These are phyloP conservation scores for Pythium periplocum DNA, from an alignment of 352 stramenopile genomes.

Conservation along the genomic window DNA sequence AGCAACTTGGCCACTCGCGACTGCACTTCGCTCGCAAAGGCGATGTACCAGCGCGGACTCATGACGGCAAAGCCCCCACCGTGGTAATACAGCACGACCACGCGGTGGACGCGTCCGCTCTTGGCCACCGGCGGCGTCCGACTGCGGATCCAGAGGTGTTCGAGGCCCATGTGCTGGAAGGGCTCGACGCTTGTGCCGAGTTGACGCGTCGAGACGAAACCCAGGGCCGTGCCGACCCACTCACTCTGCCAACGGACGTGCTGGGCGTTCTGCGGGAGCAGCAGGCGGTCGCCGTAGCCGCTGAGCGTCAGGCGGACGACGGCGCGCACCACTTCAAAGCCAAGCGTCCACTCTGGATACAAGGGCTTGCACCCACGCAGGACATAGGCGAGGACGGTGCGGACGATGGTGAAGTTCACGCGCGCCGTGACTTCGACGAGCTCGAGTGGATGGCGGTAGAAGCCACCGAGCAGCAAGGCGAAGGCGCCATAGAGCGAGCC, in stretches of 20 bases:
- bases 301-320: not conserved
- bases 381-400: constrained; percentile 1
- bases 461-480: constrained; percentile 2
- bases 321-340: not conserved
- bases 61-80: constrained; percentile 40
- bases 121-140: constrained; percentile 3
- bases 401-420: not conserved
- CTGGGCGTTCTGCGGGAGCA: constrained; percentile 17
- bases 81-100: constrained; percentile 35
- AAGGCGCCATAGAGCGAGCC: not conserved
- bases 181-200: constrained; percentile 18
- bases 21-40: constrained; percentile 26
- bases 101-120: not conserved
- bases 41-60: constrained; percentile 35
- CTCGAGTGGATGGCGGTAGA: constrained; percentile 6
- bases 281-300: not conserved
- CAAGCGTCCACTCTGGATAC: constrained; percentile 5
- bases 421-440: constrained; percentile 1
- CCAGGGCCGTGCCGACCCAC: constrained; percentile 25
- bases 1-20: constrained; percentile 24
- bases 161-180: constrained; percentile 25
- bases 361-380: not conserved
- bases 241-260: constrained; percentile 31
- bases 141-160: constrained; percentile 36
- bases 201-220: constrained; percentile 23